Evolutionary conservation across 176 grass and related monocot genomes (phyloP), one percentile per base, ranked within the genome.

Genomic region (Hordeum marinum): DNA sequence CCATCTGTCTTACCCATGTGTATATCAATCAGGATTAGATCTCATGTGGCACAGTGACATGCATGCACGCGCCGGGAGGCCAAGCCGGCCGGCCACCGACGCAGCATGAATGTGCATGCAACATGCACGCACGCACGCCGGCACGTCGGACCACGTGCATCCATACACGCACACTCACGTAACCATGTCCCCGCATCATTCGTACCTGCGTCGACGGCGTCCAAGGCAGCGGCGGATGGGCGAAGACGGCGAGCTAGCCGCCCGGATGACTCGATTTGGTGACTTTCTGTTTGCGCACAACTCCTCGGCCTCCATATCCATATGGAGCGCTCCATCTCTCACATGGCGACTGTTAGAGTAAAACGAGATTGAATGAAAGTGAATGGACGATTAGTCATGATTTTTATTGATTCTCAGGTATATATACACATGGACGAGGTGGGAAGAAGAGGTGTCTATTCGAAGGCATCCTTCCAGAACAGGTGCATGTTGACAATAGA

Each of bases 21-120:
- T 42, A 48, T 57, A 55, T 55, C 52, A 3, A 54, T 62, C 64
- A 72, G 73, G 80, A 88, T 88, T 64, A 84, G 81, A 88, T 84
- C 75, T 88, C 75, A 73, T 72, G 80, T 72, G 73, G 11, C 9
- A 55, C 18, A 55, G 52, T 21, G 23, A 1, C 34, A 31, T n/a
- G 18, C 32, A 40, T 43, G 58, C 36, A 14, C 61, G 76, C 21
- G 24, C 13, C 15, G 11, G 70, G 26, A 20, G 11, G 3, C 11
- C 40, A 15, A 15, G 41, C 48, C 46, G 24, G 14, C 72, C 73
- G 55, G 48, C 48, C 73, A 35, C 48, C 18, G 55, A 52, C 48
- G 48, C 48, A 52, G 48, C 48, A 77, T 12, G 32, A 6, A 60
- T 4, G 21, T 0, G 8, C 21, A 9, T n/a, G 10, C 23, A 5